These are phyloP conservation scores for Talaromyces nanjingensis DNA, from an alignment of 495 filamentous ascomycete genomes.

Conservation along the genomic window DNA sequence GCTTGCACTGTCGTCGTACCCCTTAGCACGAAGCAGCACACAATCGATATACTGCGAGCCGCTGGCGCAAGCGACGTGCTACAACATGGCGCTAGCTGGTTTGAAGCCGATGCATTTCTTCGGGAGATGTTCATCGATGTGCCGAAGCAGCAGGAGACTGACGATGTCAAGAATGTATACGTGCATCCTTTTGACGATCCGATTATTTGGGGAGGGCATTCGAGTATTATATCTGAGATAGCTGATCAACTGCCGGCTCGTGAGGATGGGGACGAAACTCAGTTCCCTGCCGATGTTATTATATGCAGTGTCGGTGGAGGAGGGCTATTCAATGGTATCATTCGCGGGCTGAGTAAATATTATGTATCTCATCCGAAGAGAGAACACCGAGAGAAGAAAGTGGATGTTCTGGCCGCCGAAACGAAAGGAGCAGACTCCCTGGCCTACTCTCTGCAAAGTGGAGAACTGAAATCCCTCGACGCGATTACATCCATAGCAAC, in stretches of 20 bases:
- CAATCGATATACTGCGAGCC: slow-evolving; percentile 62
- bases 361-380: slow-evolving; percentile 14
- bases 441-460: slow-evolving; percentile 46
- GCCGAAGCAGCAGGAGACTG: slow-evolving; percentile 35
- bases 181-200: slow-evolving; percentile 72
- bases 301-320: slow-evolving; percentile 84
- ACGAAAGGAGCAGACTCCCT: slow-evolving; percentile 71
- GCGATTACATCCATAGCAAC: slow-evolving; percentile 74
- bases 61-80: slow-evolving; percentile 62
- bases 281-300: slow-evolving; percentile 52
- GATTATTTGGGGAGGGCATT: slow-evolving; percentile 69
- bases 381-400: slow-evolving; percentile 15
- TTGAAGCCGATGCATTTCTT: slow-evolving; percentile 67
- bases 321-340: slow-evolving; percentile 71
- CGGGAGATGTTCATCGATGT: slow-evolving; percentile 54
- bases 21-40: slow-evolving; percentile 50
- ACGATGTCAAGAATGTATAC: slow-evolving; percentile 42
- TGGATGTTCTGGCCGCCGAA: slow-evolving; percentile 67
- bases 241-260: slow-evolving; percentile 40
- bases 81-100: slow-evolving; percentile 66
- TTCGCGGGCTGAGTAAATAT: slow-evolving; percentile 55
- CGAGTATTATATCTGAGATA: slow-evolving; percentile 67
- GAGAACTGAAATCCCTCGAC: slow-evolving; percentile 51
- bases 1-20: slow-evolving; percentile 77
- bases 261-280: slow-evolving; percentile 6